Evolutionary conservation across 257 asterid species (phyloP).

Genomic region (Salvia hispanica): DNA sequence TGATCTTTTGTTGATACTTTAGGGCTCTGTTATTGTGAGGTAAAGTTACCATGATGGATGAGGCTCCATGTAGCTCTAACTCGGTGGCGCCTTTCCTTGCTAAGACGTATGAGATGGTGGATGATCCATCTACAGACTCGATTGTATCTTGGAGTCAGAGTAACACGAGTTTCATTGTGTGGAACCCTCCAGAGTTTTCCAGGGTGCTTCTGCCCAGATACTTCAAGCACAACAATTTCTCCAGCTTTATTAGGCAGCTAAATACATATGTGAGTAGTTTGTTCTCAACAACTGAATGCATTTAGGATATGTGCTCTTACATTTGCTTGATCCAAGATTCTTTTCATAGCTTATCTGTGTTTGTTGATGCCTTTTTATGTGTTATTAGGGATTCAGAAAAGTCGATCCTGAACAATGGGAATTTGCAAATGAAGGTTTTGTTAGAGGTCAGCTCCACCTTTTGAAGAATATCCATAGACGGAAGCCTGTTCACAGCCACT

Average conservation of each 20-base stretch:
- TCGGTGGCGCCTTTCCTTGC: slow-evolving; percentile 80
- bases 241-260: slow-evolving; percentile 91
- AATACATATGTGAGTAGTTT: slow-evolving; percentile 74
- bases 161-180: slow-evolving; percentile 73
- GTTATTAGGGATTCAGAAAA: slow-evolving; percentile 82
- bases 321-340: slow-evolving; percentile 16
- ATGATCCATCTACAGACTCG: slow-evolving; percentile 62
- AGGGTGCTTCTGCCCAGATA: slow-evolving; percentile 70
- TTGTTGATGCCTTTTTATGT: slow-evolving; percentile 6
- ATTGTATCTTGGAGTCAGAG: slow-evolving; percentile 79
- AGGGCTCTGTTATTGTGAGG: slow-evolving; percentile 21
- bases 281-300: slow-evolving; percentile 2
- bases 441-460: slow-evolving; percentile 73
- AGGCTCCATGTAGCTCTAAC: slow-evolving; percentile 55
- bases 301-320: not conserved
- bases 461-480: slow-evolving; percentile 84
- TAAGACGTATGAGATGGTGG: slow-evolving; percentile 94
- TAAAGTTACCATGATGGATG: slow-evolving; percentile 59
- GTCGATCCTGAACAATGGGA: slow-evolving; percentile 93
- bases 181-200: slow-evolving; percentile 80
- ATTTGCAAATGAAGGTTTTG: slow-evolving; percentile 78
- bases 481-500: slow-evolving; percentile 95
- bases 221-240: slow-evolving; percentile 90
- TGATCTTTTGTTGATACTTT: slow-evolving; percentile 16
- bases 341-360: slow-evolving; percentile 15